Percentiles rank a stretch among this genome's conserved stretches.
Evolutionary conservation across 495 filamentous ascomycete species (phyloP).

Genomic region (Talaromyces stipitatus): DNA sequence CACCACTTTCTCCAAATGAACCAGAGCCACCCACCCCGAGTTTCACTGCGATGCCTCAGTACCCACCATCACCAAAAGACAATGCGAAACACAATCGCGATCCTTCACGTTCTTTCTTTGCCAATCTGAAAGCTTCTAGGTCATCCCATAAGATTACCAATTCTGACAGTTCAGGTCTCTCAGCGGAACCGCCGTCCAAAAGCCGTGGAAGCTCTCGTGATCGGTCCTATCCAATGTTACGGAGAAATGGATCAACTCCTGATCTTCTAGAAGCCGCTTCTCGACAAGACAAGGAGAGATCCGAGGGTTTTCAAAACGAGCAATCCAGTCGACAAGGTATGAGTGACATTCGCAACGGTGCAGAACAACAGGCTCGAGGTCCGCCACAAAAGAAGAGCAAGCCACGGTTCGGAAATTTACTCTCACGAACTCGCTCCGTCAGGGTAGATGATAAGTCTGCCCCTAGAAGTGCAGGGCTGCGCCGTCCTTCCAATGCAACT

Average conservation of each 20-base stretch:
- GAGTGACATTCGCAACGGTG: conserved; percentile 7
- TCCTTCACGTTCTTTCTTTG: conserved; percentile 48
- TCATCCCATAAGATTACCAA: conserved; percentile 37
- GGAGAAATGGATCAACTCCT: conserved; percentile 30
- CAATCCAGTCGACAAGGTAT: not conserved
- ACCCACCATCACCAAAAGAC: conserved; percentile 43
- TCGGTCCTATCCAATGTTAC: conserved; percentile 9
- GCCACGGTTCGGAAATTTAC: conserved; percentile 46
- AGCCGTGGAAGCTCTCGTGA: conserved; percentile 39
- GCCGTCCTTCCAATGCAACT: conserved; percentile 35
- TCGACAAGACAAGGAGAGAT: conserved; percentile 4
- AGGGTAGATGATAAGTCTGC: conserved; percentile 42
- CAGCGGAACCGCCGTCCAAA: conserved; percentile 28
- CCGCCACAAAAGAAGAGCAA: conserved; percentile 34
- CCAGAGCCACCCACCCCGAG: conserved; percentile 35
- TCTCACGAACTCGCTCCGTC: conserved; percentile 62
- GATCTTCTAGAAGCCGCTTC: conserved; percentile 23
- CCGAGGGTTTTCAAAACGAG: not conserved
- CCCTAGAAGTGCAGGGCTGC: conserved; percentile 20
- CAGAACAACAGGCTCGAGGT: conserved; percentile 20
- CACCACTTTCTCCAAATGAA: conserved; percentile 22
- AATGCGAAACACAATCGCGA: conserved; percentile 45
- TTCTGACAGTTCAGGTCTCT: conserved; percentile 34
- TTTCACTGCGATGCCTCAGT: conserved; percentile 46
- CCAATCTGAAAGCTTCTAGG: conserved; percentile 48